Base-by-base conservation (phyloP, 164 flowering plant genomes). In the Taxillus chinensis region DNA sequence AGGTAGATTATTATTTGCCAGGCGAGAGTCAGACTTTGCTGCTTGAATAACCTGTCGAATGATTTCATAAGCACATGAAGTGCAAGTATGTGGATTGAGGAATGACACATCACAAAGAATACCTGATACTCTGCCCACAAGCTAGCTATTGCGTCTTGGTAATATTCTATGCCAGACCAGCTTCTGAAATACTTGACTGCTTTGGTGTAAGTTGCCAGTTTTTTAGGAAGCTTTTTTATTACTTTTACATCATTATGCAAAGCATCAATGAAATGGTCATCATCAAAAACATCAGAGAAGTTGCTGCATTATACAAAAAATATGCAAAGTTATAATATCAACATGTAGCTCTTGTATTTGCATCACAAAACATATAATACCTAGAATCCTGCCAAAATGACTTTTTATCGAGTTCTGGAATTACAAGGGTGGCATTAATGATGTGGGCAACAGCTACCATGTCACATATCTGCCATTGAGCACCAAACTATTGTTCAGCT, bases 391-490 rank as follows among this genome's bases (percentile, higher is more conserved):
- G 87, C 98, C 98, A 93, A 76, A 86, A 90, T 45, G 96, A 92
- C 8, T 78, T 70, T 63, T 92, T 92, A 78, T 92, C 97, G 59
- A 90, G 95, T 70, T 90, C 96, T 14, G 98, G 98, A 61, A 90
- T 72, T 37, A 92, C 96, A 64, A 92, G 92, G 61, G 96, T 92
- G 11, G 98, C 98, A 74, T 92, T 90, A 62, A 88, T 79, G 53
- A 92, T 79, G 40, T 86, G 93, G n/a, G 97, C 98, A 62, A 92
- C 91, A 63, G 97, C 96, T 46, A 93, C 95, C 98, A 93, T 93
- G 78, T 93, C 97, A 62, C 95, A 82, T 71, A 93, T 93, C 97
- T 93, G 88, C 70, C 68, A 73, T 69, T 64, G 62, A 71, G 62
- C 45, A 59, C 46, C 39, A 66, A 8, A 42, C 50, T 55, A 15